Percentiles rank a stretch among this genome's conserved stretches.
These are phyloP conservation scores for Phoma herbarum DNA, from an alignment of 2,329 filamentous ascomycete genomes.

Conservation along the genomic window DNA sequence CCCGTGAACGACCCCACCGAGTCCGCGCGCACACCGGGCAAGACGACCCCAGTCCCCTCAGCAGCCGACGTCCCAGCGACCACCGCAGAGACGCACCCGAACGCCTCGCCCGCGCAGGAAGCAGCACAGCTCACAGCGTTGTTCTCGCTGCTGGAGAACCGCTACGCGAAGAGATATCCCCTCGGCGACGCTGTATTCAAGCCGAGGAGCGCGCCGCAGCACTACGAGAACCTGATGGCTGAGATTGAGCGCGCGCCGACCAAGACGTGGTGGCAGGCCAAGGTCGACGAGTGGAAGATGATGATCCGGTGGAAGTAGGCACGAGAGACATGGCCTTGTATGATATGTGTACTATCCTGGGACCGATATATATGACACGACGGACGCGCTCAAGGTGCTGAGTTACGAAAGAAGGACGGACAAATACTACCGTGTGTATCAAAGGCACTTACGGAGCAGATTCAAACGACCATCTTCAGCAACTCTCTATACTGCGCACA, in stretches of 20 bases:
- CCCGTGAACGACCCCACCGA: constrained; percentile 33
- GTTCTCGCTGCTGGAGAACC: constrained; percentile 67
- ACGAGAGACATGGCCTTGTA: neutral
- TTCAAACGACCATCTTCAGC: neutral
- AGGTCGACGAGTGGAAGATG: constrained; percentile 50
- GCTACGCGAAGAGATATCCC: constrained; percentile 58
- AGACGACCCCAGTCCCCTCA: constrained; percentile 18
- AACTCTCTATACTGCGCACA: neutral
- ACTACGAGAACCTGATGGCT: constrained; percentile 48
- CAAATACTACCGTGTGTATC: too few species aligned
- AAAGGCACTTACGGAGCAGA: too few species aligned
- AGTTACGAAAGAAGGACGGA: too few species aligned
- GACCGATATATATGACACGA: too few species aligned
- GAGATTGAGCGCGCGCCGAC: constrained; percentile 49
- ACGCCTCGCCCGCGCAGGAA: constrained; percentile 45
- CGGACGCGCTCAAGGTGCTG: too few species aligned
- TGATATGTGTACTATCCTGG: constrained; percentile 2
- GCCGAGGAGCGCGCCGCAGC: constrained; percentile 46
- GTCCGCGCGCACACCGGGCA: constrained; percentile 5
- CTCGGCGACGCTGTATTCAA: constrained; percentile 40
- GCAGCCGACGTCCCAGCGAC: constrained; percentile 17
- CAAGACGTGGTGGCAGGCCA: constrained; percentile 48
- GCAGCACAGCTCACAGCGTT: constrained; percentile 64
- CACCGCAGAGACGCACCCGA: constrained; percentile 19
- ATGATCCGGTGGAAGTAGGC: constrained; percentile 46